Evolutionary conservation across 2,329 filamentous ascomycete genomes (phyloP), one percentile per base, ranked within the genome.

Genomic region (Colletotrichum scovillei): DNA sequence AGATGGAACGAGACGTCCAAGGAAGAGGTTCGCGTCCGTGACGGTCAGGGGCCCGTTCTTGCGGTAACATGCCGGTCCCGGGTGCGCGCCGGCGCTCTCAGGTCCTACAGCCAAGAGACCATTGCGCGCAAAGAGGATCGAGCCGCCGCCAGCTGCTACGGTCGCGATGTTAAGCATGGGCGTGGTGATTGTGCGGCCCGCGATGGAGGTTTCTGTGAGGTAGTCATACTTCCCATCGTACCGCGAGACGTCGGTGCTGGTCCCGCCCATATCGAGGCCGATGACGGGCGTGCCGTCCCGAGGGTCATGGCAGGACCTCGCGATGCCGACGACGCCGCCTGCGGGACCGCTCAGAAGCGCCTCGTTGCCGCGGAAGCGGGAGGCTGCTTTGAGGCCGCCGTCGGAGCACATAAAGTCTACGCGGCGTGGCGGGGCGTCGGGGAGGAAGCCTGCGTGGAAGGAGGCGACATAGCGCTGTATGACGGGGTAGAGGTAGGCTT

Each of bases 131-230:
- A 92, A 90, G 1, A 94, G 82, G 5, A 87, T 85, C 0, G 83
- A 86, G 7, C 87, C 87, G 49, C 87, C 87, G 4, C 85, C 85
- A 22, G 86, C 86, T 8, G 85, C 85, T 2, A 94, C 92, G 0
- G 92, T 94, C 79, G 93, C 93, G 81, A 94, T 94, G 76, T 94
- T 92, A 1, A 94, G 85, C 77, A 94, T 92, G 0, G 92, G 92
- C 2, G 89, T 91, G 73, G 93, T 91, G 14, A 94, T 93, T 0
- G 91, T 92, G 0, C 94, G 90, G 30, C 92, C 91, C 0, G 92
- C 92, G 4, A 92, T 91, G 1, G 92, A 93, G 1, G 91, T 92
- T 75, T 93, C 92, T 69, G 93, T 93, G 14, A 94, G 91, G 76
- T 94, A 91, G 69, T 94, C 92, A 75, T 93, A 90, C 53, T 90